A percentile compares a stretch with the other conserved stretches of the same genome.
Evolutionary conservation across 179 eudicot genomes (phyloP).

Genomic region (Beta lomatogona): DNA sequence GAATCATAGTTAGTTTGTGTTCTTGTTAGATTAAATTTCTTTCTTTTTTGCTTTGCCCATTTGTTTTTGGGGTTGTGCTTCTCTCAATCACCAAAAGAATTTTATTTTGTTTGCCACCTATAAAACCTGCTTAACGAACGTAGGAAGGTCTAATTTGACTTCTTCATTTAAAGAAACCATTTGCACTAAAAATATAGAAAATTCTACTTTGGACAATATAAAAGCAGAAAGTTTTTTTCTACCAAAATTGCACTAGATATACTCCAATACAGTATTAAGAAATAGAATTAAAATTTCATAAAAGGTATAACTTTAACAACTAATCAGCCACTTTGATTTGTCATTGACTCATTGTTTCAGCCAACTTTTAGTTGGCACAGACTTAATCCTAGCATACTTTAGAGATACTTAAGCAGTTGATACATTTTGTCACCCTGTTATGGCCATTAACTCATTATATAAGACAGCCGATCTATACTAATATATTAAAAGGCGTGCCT

Average conservation of each 20-base stretch:
- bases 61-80: too few species aligned
- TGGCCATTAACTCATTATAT: not conserved
- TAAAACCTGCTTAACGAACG: too few species aligned
- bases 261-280: not conserved
- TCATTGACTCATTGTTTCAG: not conserved
- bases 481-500: too few species aligned
- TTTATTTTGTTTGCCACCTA: too few species aligned
- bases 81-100: too few species aligned
- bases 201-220: not conserved
- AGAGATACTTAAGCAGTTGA: not conserved
- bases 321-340: constrained; percentile 14
- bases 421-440: not conserved
- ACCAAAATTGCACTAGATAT: too few species aligned
- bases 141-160: too few species aligned
- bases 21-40: too few species aligned
- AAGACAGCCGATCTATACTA: constrained; percentile 2
- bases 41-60: too few species aligned
- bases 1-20: too few species aligned
- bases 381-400: not conserved
- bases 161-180: too few species aligned
- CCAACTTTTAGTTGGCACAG: constrained; percentile 6
- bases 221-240: not conserved
- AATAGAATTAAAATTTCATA: not conserved
- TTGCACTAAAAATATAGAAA: too few species aligned
- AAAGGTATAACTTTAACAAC: not conserved